Base-by-base conservation (phyloP, 2,329 filamentous ascomycete species). In the Xylogone sp. region DNA sequence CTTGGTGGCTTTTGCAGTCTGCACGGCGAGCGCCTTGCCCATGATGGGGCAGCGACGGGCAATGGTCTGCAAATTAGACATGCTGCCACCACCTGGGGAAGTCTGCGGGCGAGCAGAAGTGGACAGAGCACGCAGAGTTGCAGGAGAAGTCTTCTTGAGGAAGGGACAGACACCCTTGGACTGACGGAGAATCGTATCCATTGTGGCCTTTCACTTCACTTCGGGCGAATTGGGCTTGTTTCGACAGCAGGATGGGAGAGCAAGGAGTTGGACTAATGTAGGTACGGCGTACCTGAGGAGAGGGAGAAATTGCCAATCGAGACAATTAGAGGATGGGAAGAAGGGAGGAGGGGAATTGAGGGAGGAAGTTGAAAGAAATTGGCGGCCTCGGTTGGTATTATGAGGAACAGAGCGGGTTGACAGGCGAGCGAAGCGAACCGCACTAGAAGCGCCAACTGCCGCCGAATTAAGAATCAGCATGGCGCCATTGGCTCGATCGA, bases 151-250 rank as follows among this genome's bases (percentile, higher is more conserved):
- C 75, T 92, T 90, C 79, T 92, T 93, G 72, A 99, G 79, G 75
- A 99, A 99, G 51, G 94, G 94, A 75, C 94, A 99, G 86, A 99
- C 88, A 69, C 88, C 84, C 80, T 92, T 91, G 70, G 92, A 97
- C 74, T 97, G 92, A 71, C 90, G 90, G 65, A 97, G 84, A 64
- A 97, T 85, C 65, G 89, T 82, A 79, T 99, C 94, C 94, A 99
- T 99, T 66, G 56, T 68, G 60, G 55, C 5, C 10, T 46, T 24
- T 21, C 22, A 34, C n/a, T n/a, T n/a, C n/a, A 27, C 4, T 5
- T 31, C 24, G 22, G 22, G 21, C 5, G 20, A 29, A 49, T 49
- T 5, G 8, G 4, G 21, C 2, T 27, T 31, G 19, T 16, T 24
- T 45, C 16, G 43, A 22, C 16, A 22, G n/a, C 24, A 22, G n/a